Evolutionary conservation across 805 yeast species (phyloP).

Genomic region (Kodamaea lidongshanica): DNA sequence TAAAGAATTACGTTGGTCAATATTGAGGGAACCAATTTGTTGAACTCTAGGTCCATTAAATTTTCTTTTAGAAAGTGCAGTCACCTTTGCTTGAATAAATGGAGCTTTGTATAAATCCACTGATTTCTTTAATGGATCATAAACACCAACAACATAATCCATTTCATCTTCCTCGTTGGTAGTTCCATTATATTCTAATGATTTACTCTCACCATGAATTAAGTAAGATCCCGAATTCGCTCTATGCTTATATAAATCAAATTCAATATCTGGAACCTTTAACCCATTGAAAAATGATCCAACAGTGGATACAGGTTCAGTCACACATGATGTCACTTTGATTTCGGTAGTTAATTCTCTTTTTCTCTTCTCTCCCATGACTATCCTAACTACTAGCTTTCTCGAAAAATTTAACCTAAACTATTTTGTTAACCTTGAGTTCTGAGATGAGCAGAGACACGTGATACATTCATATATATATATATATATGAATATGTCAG

Average conservation of each 20-base stretch:
- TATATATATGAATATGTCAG: no score
- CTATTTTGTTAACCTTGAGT: no score
- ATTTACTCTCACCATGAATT: conserved; percentile 73
- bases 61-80: conserved; percentile 53
- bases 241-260: conserved; percentile 53
- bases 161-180: conserved; percentile 29
- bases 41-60: conserved; percentile 59
- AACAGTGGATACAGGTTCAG: conserved; percentile 46
- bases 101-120: conserved; percentile 62
- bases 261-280: conserved; percentile 52
- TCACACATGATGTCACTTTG: conserved; percentile 32
- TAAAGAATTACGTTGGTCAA: conserved; percentile 68
- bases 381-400: no score
- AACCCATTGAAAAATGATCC: conserved; percentile 81
- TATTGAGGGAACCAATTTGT: conserved; percentile 45
- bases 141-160: conserved; percentile 69
- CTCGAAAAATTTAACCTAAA: no score
- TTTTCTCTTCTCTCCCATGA: conserved; percentile 19
- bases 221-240: conserved; percentile 35
- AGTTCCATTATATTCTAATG: conserved; percentile 66
- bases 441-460: no score
- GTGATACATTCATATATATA: not conserved
- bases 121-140: conserved; percentile 59
- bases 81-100: conserved; percentile 54
- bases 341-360: conserved; percentile 37